These are phyloP conservation scores for Neolentinus lepideus DNA, from an alignment of 1,284 basidiomycete genomes.

Conservation along the genomic window DNA sequence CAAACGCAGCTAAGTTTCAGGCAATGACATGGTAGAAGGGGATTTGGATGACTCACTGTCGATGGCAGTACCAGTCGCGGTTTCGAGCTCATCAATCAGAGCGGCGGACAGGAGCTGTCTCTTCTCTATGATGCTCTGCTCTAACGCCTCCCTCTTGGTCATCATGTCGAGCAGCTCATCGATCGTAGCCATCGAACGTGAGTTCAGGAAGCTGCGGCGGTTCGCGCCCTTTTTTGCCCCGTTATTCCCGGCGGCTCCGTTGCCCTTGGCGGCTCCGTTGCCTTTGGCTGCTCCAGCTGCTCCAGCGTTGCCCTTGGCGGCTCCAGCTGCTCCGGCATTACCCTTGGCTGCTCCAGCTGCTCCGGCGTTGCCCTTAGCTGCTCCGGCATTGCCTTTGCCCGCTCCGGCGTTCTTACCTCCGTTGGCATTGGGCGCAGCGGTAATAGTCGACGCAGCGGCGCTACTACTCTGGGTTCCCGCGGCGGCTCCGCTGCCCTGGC, in stretches of 20 bases:
- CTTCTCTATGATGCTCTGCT: conserved; percentile 2
- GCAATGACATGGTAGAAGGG: background rate
- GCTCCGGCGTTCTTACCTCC: too few relatives aligned
- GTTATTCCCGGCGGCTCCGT: background rate
- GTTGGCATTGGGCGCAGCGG: background rate
- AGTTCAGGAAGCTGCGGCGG: background rate
- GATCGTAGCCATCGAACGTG: background rate
- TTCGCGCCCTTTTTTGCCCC: background rate
- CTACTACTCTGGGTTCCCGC: background rate
- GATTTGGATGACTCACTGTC: conserved; percentile 1
- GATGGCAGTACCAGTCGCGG: conserved; percentile 4
- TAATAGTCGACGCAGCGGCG: background rate
- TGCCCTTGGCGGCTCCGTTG: background rate
- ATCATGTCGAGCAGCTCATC: conserved; percentile 1
- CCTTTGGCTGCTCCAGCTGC: too few relatives aligned
- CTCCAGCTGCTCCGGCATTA: too few relatives aligned
- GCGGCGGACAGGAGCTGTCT: conserved; percentile 1
- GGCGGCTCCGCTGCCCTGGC: background rate
- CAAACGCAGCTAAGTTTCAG: background rate
- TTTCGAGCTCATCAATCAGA: conserved; percentile 3
- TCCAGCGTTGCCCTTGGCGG: too few relatives aligned
- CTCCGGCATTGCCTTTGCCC: too few relatives aligned
- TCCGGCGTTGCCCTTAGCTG: too few relatives aligned
- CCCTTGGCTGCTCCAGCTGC: too few relatives aligned
- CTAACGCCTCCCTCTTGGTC: background rate